These are phyloP conservation scores for Nicotiana knightiana DNA, from an alignment of 257 asterid species.

Conservation along the genomic window DNA sequence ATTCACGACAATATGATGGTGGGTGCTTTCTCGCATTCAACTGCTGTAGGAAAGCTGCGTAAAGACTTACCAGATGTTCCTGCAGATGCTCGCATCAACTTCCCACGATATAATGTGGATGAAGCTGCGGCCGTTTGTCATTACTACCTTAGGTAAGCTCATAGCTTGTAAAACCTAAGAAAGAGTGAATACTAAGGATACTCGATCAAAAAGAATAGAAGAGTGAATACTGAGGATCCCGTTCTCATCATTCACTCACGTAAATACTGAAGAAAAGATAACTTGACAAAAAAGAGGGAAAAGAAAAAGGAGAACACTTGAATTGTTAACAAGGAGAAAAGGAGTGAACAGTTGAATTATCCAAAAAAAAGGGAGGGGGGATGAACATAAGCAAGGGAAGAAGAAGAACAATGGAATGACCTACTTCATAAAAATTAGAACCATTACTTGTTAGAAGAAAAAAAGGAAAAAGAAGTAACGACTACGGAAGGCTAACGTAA, in stretches of 20 bases:
- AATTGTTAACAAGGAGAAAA: neutral
- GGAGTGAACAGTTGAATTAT: neutral
- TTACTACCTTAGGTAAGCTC: conserved; percentile 80
- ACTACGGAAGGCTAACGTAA: neutral
- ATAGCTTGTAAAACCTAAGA: neutral
- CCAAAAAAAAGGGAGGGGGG: neutral
- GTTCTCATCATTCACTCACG: neutral
- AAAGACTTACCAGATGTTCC: conserved; percentile 92
- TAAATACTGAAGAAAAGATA: neutral
- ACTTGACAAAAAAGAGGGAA: neutral
- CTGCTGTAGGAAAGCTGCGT: conserved; percentile 92
- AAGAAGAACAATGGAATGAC: neutral
- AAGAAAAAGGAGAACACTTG: neutral
- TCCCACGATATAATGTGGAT: conserved; percentile 79
- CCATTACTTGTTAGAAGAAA: neutral
- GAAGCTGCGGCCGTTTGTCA: conserved; percentile 85
- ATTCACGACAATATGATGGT: conserved; percentile 85
- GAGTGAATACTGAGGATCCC: neutral
- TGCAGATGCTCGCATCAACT: conserved; percentile 49
- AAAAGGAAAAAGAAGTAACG: neutral
- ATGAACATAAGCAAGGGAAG: neutral
- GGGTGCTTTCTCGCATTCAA: conserved; percentile 91
- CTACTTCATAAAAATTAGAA: neutral
- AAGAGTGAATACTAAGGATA: neutral
- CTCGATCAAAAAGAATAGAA: neutral